Percentiles rank a stretch among this genome's conserved stretches.
Conservation (phyloP, 768 basidiomycete species). For the Sarcodon sp. region DNA sequence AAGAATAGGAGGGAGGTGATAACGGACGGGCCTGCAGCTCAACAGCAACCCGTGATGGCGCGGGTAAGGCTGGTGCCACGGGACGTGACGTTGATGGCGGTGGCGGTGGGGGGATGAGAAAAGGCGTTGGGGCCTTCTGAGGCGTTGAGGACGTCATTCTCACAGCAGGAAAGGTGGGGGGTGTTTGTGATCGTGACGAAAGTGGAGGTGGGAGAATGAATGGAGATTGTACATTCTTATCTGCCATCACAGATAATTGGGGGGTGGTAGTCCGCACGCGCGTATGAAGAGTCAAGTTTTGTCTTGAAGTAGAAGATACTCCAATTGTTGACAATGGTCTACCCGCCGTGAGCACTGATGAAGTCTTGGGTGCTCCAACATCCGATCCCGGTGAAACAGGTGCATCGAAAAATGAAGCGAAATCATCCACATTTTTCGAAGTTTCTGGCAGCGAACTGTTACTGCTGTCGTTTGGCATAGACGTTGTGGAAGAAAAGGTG, state of each 20-base stretch:
- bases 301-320: not conserved
- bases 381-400: not conserved
- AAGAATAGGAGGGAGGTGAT: not conserved
- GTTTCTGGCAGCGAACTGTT: not conserved
- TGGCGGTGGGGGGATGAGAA: conserved; percentile 11
- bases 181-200: conserved; percentile 1
- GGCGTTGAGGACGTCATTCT: conserved; percentile 5
- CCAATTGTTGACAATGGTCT: not conserved
- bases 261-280: conserved; percentile 1
- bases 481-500: conserved; percentile 3
- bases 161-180: conserved; percentile 9
- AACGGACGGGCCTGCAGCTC: not conserved
- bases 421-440: conserved; percentile 1
- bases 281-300: not conserved
- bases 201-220: not conserved
- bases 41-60: conserved; percentile 1
- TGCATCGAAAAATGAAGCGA: conserved; percentile 9
- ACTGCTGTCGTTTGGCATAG: not conserved
- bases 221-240: no score
- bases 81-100: conserved; percentile 12
- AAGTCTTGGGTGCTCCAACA: not conserved
- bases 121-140: conserved; percentile 3
- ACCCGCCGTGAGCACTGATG: conserved; percentile 1
- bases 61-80: conserved; percentile 4
- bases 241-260: not conserved